Evolutionary conservation across 306 rosid genomes (phyloP), one percentile per base, ranked within the genome.

Genomic region (Cucurbita ficifolia): DNA sequence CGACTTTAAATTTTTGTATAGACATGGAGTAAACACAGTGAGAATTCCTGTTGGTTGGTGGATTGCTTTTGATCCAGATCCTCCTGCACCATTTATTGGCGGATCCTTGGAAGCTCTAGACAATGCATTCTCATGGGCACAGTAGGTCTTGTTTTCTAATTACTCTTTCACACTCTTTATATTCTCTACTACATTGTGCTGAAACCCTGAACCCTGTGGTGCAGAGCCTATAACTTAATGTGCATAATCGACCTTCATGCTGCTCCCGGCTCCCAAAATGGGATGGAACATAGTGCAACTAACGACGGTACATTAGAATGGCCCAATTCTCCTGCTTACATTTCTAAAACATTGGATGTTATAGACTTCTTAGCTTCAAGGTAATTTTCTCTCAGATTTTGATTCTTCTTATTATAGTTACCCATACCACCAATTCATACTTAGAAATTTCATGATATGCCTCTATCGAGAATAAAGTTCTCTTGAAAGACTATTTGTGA

Each of bases 1-100:
- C 59, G 96, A 93, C 87, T 93, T 93, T 85, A 77, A 70, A 58
- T 93, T 93, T 90, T 88, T 93, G 77, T 73, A 79, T 76, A 82
- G 86, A 83, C 92, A 86, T 78, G 96, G 97, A 84, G 86, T 93
- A 80, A 93, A 93, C 79, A 83, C 98, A 5, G 98, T 87, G 82
- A 89, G 98, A 85, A 90, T 90, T 60, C 98, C 97, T 17, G 97
- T 93, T 79, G 98, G 97, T 65, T 93, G 97, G 97, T 89, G 98
- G 97, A 90, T 90, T 84, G 95, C 98, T 76, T 90, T 70, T 81
- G 97, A 94, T 84, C 96, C 98, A 43, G 87, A 94, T 89, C 97
- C 97, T 87, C 98, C 94, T 0, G 70, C 84, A 75, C 98, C 98
- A 17, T 94, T 81, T 72, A 84, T 94, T 75, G 96, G 92, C 77